Evolutionary conservation across 768 basidiomycete species (phyloP), one percentile per base, ranked within the genome.

Genomic region (Chiua virens): DNA sequence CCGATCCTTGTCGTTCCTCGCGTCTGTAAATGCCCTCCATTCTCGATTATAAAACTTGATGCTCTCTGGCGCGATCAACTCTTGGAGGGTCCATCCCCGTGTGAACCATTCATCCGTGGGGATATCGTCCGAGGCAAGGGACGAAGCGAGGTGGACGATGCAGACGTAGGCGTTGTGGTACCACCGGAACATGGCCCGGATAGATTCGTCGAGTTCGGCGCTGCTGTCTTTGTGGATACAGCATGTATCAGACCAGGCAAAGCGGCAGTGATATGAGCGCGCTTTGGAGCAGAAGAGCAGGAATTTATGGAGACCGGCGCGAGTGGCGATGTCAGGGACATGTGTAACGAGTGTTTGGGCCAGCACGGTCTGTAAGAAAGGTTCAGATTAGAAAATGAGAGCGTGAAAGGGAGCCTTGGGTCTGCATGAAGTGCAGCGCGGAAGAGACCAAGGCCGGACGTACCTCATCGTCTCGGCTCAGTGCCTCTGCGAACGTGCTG

Each of bases 151-250:
- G 42, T 63, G 54, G n/a, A 50, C 53, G 39, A 63, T 50, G 45
- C 61, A 61, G 23, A 57, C 28, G 23, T 49, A 21, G 10, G 62
- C 44, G 27, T 56, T 49, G 35, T 43, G 53, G 49, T 65, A 66
- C 64, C 64, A 66, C n/a, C 42, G 41, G 50, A 61, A 61, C 65
- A 66, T 65, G 45, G 65, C 56, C 13, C 53, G 52, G 22, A 65
- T 58, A 39, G 64, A 56, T 39, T 66, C 64, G 3, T 56, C 56
- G 17, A 63, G 53, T 34, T 66, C 59, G 11, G 62, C 52, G 35
- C 57, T 65, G 41, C 56, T 66, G 22, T 37, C 23, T 23, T 63
- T 66, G 46, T 63, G 41, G 48, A 66, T 57, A 23, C 65, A 66
- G 22, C 52, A 54, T 0, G 62, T 66, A 20, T 63, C 64, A 1